These are phyloP conservation scores for Lentinula raphanica DNA, from an alignment of 768 basidiomycete genomes.

Conservation along the genomic window DNA sequence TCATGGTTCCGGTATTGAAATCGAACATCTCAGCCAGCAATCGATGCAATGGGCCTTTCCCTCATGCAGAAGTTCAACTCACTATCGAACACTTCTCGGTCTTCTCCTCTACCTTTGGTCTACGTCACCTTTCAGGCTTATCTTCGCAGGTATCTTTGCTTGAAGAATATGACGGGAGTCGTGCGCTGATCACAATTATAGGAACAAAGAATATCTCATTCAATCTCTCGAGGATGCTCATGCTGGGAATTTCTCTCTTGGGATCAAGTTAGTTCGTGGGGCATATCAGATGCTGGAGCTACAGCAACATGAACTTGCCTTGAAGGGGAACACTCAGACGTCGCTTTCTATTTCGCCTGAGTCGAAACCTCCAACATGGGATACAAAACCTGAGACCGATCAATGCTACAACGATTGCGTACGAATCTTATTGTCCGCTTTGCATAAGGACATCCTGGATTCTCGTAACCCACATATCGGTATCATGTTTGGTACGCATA, in stretches of 20 bases:
- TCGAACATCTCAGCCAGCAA: slow-evolving; percentile 58
- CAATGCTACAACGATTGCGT: slow-evolving; percentile 63
- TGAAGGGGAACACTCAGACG: slow-evolving; percentile 12
- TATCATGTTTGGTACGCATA: slow-evolving; percentile 85
- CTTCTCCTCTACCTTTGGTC: slow-evolving; percentile 45
- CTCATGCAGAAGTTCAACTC: slow-evolving; percentile 79
- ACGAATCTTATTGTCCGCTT: slow-evolving; percentile 45
- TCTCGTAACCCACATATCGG: slow-evolving; percentile 35
- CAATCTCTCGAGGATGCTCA: slow-evolving; percentile 63
- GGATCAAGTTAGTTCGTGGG: slow-evolving; percentile 88
- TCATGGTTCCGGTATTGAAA: background rate
- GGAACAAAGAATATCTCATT: slow-evolving; percentile 61
- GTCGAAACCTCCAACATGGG: slow-evolving; percentile 63
- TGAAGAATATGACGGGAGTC: background rate
- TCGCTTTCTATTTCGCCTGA: slow-evolving; percentile 55
- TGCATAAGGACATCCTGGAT: slow-evolving; percentile 45
- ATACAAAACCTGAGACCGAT: slow-evolving; percentile 67
- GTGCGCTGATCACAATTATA: slow-evolving; percentile 16
- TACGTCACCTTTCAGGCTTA: slow-evolving; percentile 91
- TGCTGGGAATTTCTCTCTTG: slow-evolving; percentile 64
- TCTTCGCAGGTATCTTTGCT: slow-evolving; percentile 50
- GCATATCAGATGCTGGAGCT: slow-evolving; percentile 82
- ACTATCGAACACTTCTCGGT: slow-evolving; percentile 8
- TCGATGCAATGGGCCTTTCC: slow-evolving; percentile 72
- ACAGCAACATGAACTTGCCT: slow-evolving; percentile 33